Percentiles rank a stretch among this genome's conserved stretches.
Evolutionary conservation across 768 basidiomycete genomes (phyloP).

Genomic region (Tephrocybe sp.): DNA sequence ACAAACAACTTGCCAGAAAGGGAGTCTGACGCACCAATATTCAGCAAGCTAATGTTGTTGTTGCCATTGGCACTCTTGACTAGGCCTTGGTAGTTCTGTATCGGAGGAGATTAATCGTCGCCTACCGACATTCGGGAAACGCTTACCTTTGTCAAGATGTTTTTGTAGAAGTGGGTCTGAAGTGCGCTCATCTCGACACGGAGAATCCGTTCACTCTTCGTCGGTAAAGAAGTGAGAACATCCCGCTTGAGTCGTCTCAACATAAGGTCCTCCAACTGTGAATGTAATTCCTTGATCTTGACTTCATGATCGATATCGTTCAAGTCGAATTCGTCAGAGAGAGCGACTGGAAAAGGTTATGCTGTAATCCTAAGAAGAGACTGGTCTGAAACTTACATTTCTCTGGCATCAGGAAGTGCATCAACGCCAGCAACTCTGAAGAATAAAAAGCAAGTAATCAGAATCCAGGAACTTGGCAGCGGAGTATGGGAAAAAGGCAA

Average conservation of each 20-base stretch:
- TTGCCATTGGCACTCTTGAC: slow-evolving; percentile 88
- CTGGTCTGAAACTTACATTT: slow-evolving; percentile 63
- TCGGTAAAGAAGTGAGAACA: slow-evolving; percentile 92
- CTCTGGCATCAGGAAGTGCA: slow-evolving; percentile 99
- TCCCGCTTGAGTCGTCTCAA: slow-evolving; percentile 92
- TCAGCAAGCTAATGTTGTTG: slow-evolving; percentile 91
- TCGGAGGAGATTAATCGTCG: neutral
- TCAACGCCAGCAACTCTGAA: slow-evolving; percentile 88
- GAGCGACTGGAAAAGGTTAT: slow-evolving; percentile 56
- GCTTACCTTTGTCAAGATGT: slow-evolving; percentile 88
- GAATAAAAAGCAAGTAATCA: slow-evolving; percentile 3
- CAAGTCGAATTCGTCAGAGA: slow-evolving; percentile 95
- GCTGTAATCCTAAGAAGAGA: slow-evolving; percentile 1
- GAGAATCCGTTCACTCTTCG: slow-evolving; percentile 97
- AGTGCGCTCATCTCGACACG: slow-evolving; percentile 97
- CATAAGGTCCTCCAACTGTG: slow-evolving; percentile 93
- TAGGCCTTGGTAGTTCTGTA: slow-evolving; percentile 89
- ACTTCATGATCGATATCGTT: slow-evolving; percentile 89
- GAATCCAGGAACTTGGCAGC: slow-evolving; percentile 3
- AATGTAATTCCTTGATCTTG: slow-evolving; percentile 95
- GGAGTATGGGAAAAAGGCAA: slow-evolving; percentile 4
- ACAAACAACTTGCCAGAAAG: slow-evolving; percentile 1
- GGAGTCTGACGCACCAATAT: slow-evolving; percentile 64
- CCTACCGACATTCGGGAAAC: neutral
- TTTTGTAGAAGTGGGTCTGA: slow-evolving; percentile 98